Conservation (phyloP, 352 stramenopile genomes). For the Phytophthora sp. region DNA sequence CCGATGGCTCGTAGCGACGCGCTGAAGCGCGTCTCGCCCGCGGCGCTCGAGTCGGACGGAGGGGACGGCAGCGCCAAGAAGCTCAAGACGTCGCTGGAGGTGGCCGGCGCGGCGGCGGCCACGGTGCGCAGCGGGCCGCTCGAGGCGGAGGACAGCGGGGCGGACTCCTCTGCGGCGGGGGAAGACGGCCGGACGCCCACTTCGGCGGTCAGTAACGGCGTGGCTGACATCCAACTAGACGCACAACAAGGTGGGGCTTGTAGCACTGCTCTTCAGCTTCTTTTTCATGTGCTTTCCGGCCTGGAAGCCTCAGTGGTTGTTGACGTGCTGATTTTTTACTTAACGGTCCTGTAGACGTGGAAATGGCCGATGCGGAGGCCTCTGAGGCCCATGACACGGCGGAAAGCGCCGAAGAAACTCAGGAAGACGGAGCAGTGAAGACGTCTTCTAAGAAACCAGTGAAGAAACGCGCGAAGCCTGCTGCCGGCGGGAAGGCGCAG, state of each 20-base stretch:
- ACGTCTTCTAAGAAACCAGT: conserved; percentile 15
- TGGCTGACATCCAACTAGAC: neutral
- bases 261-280: neutral
- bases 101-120: neutral
- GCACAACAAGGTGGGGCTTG: conserved; percentile 9
- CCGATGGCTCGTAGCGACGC: conserved; percentile 29
- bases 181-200: conserved; percentile 10
- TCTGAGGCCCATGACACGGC: neutral
- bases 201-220: conserved; percentile 1
- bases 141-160: conserved; percentile 8
- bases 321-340: conserved; percentile 29
- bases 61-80: conserved; percentile 26
- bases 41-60: conserved; percentile 18
- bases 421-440: neutral
- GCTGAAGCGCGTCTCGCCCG: conserved; percentile 27
- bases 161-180: conserved; percentile 12
- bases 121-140: conserved; percentile 11
- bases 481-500: conserved; percentile 21
- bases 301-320: neutral
- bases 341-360: conserved; percentile 19
- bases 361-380: conserved; percentile 20
- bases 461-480: conserved; percentile 38
- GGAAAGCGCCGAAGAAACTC: neutral
- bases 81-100: conserved; percentile 7
- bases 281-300: conserved; percentile 14